Evolutionary conservation across 1,139 yeast species (phyloP).

Genomic region (Geotrichum aggregatum): DNA sequence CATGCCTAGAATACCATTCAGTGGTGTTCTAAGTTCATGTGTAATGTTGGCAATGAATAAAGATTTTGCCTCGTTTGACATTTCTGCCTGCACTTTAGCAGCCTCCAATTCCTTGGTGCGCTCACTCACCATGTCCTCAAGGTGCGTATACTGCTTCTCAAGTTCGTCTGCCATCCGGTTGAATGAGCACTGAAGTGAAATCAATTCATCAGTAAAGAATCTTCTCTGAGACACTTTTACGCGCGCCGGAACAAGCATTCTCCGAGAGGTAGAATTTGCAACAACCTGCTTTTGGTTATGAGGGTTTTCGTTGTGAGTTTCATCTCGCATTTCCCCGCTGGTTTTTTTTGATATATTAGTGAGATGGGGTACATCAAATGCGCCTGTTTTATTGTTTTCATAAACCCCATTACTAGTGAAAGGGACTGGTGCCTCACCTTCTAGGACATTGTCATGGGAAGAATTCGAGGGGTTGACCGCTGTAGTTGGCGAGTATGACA

Average conservation of each 20-base stretch:
- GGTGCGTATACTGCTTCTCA: conserved; percentile 71
- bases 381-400: background rate
- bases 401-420: background rate
- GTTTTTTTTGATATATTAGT: background rate
- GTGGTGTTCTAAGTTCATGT: conserved; percentile 90
- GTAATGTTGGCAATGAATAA: conserved; percentile 94
- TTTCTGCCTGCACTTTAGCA: conserved; percentile 84
- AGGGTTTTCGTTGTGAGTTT: background rate
- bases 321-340: background rate
- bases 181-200: conserved; percentile 83
- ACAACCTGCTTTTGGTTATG: background rate
- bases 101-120: conserved; percentile 87
- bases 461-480: conserved; percentile 3
- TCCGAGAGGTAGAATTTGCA: background rate
- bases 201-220: conserved; percentile 75
- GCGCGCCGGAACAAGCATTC: conserved; percentile 20
- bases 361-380: background rate
- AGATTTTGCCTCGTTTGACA: conserved; percentile 92
- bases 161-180: conserved; percentile 87
- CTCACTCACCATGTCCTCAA: conserved; percentile 85
- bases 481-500: conserved; percentile 7
- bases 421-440: background rate
- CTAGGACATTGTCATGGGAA: background rate
- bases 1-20: conserved; percentile 95
- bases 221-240: conserved; percentile 32